Percentiles rank a stretch among this genome's conserved stretches.
These are phyloP conservation scores for Geum urbanum DNA, from an alignment of 306 rosid species.

Conservation along the genomic window DNA sequence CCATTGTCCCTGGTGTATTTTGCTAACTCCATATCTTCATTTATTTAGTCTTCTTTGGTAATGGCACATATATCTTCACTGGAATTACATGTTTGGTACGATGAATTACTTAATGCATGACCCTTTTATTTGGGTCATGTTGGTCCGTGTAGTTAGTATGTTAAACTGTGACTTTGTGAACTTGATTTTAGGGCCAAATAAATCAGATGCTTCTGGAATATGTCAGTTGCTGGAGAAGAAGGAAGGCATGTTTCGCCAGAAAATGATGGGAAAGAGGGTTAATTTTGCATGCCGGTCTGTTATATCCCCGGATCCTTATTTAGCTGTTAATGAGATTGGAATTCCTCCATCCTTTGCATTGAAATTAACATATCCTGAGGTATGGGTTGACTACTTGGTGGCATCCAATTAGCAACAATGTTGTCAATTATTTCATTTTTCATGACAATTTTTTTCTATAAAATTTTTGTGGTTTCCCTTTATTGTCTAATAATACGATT, in stretches of 20 bases:
- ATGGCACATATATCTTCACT: too few species aligned
- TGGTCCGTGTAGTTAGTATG: neutral
- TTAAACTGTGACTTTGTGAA: slow-evolving; percentile 22
- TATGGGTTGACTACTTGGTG: slow-evolving; percentile 29
- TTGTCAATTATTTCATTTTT: neutral
- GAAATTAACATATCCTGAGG: slow-evolving; percentile 90
- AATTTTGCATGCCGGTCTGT: slow-evolving; percentile 97
- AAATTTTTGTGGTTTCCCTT: neutral
- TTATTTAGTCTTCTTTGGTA: too few species aligned
- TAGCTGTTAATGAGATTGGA: slow-evolving; percentile 97
- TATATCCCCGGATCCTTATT: slow-evolving; percentile 96
- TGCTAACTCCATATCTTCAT: neutral
- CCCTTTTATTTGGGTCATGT: neutral
- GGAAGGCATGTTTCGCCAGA: slow-evolving; percentile 95
- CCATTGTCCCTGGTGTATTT: neutral
- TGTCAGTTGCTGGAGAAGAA: slow-evolving; percentile 92
- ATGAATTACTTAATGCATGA: neutral
- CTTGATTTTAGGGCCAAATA: slow-evolving; percentile 42
- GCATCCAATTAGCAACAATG: slow-evolving; percentile 5
- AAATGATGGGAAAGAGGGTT: slow-evolving; percentile 99
- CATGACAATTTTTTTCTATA: neutral
- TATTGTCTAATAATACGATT: neutral
- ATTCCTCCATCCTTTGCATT: slow-evolving; percentile 89
- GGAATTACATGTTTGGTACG: neutral
- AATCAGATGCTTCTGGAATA: slow-evolving; percentile 63